Evolutionary conservation across 2,329 filamentous ascomycete species (phyloP).

Genomic region (Ophiostoma pallidulum): DNA sequence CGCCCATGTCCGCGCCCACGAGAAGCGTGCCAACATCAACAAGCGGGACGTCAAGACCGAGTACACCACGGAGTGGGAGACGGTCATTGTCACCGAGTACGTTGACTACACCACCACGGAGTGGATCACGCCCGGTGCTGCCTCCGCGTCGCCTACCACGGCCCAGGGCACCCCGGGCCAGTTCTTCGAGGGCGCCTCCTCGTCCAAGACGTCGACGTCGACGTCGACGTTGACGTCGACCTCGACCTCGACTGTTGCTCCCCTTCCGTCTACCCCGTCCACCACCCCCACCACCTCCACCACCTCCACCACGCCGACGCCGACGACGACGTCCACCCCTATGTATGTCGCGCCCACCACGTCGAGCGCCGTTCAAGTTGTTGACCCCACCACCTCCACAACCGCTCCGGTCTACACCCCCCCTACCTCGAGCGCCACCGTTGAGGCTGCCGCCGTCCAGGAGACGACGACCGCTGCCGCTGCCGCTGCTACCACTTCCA

Average conservation of each 20-base stretch:
- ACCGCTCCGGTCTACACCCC: conserved; percentile 5
- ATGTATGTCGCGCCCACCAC: conserved; percentile 1
- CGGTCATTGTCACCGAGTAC: conserved; percentile 39
- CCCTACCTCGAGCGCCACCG: conserved; percentile 6
- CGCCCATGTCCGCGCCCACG: conserved; percentile 28
- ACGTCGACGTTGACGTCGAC: not conserved
- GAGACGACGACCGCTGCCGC: conserved; percentile 7
- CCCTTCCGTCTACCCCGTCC: not conserved
- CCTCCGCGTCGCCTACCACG: conserved; percentile 15
- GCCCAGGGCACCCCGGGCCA: conserved; percentile 21
- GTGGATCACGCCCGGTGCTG: conserved; percentile 29
- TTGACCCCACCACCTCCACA: conserved; percentile 13
- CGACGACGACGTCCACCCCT: too few relatives aligned
- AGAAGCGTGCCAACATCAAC: conserved; percentile 27
- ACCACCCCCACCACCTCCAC: not conserved
- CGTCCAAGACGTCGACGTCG: conserved; percentile 6
- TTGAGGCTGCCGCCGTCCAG: conserved; percentile 8
- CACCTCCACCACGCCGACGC: too few relatives aligned
- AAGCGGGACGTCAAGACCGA: conserved; percentile 38
- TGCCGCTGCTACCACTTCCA: conserved; percentile 17
- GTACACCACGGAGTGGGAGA: conserved; percentile 40
- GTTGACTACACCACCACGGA: conserved; percentile 41
- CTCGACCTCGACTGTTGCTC: not conserved
- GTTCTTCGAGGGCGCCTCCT: conserved; percentile 25
- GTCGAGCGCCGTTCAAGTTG: not conserved